Evolutionary conservation across 495 filamentous ascomycete genomes (phyloP).

Genomic region (Hyaloscypha finlandica): DNA sequence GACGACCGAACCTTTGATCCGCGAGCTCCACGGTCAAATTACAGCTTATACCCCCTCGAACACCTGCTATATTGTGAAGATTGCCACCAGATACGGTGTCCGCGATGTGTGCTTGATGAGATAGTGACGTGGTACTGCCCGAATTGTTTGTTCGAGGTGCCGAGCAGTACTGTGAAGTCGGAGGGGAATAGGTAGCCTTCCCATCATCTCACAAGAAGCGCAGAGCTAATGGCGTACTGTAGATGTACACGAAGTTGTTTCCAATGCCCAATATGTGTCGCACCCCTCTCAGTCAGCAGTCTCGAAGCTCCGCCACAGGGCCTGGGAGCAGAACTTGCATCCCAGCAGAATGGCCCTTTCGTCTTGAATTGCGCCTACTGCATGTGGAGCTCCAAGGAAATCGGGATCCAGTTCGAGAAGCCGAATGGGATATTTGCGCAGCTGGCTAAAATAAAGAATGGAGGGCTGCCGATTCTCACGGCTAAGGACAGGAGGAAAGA

Average conservation of each 20-base stretch:
- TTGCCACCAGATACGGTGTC: conserved; percentile 92
- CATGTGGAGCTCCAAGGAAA: conserved; percentile 86
- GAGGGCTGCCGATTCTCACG: conserved; percentile 42
- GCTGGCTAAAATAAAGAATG: conserved; percentile 62
- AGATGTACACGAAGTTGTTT: conserved; percentile 96
- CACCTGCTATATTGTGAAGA: conserved; percentile 95
- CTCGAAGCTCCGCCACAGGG: conserved; percentile 46
- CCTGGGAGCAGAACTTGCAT: conserved; percentile 41
- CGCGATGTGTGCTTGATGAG: conserved; percentile 88
- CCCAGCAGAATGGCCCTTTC: conserved; percentile 59
- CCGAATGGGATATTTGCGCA: conserved; percentile 82
- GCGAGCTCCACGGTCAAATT: conserved; percentile 77
- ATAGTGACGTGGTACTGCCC: conserved; percentile 94
- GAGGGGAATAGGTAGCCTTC: conserved; percentile 81
- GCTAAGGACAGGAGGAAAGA: conserved; percentile 38
- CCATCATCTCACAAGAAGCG: not conserved
- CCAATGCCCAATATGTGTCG: conserved; percentile 88
- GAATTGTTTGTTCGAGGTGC: conserved; percentile 93
- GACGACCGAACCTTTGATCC: conserved; percentile 87
- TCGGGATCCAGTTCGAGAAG: conserved; percentile 88
- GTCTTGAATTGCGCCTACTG: conserved; percentile 86
- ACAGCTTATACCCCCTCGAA: conserved; percentile 89
- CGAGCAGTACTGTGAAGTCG: conserved; percentile 82
- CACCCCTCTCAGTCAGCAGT: conserved; percentile 71
- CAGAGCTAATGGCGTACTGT: conserved; percentile 2